Conservation (phyloP, 2,329 filamentous ascomycete species). For the Colletotrichum salicis region DNA sequence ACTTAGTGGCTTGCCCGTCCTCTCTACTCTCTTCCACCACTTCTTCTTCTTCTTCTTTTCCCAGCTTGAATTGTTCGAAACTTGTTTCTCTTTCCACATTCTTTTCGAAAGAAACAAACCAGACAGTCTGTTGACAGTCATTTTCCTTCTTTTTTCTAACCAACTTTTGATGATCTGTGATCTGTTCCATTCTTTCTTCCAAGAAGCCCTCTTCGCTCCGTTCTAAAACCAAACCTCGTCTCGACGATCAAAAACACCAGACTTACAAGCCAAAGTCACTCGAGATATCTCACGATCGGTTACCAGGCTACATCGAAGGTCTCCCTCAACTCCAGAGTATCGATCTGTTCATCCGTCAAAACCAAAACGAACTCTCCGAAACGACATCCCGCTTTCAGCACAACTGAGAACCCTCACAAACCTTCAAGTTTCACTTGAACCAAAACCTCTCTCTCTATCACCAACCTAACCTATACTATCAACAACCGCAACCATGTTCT, state of each 20-base stretch:
- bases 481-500: constrained; percentile 44
- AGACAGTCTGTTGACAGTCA: constrained; percentile 32
- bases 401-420: not conserved
- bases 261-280: not conserved
- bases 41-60: constrained; percentile 6
- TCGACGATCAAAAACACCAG: not conserved
- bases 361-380: not conserved
- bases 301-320: not conserved
- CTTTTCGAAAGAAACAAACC: constrained; percentile 29
- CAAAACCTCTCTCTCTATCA: not conserved
- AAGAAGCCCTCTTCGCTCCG: not conserved
- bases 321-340: not conserved
- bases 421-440: not conserved
- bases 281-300: not conserved
- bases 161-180: constrained; percentile 30
- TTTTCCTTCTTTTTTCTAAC: constrained; percentile 31
- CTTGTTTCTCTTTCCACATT: constrained; percentile 20
- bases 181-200: constrained; percentile 33
- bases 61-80: constrained; percentile 28
- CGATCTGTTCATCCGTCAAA: not conserved
- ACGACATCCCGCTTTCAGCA: not conserved
- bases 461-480: constrained; percentile 1
- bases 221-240: not conserved
- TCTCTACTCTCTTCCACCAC: constrained; percentile 3
- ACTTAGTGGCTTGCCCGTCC: constrained; percentile 32